Evolutionary conservation across 1,284 basidiomycete species (phyloP), one percentile per base, ranked within the genome.

Genomic region (Sporisorium graminicola): DNA sequence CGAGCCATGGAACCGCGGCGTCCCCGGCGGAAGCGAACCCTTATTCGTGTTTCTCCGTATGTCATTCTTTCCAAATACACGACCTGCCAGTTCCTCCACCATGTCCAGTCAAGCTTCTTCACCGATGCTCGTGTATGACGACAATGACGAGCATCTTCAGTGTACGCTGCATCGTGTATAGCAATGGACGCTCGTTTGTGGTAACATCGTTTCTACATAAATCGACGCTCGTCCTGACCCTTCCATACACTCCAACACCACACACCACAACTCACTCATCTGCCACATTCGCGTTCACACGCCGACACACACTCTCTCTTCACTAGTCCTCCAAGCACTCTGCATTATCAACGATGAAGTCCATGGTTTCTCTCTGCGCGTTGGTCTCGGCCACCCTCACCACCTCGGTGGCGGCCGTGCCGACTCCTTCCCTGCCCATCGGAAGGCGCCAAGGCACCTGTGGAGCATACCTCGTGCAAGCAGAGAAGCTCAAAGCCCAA

Each of bases 341-440:
- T n/a, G n/a, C 31, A 24, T n/a, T 14, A 52, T 31, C 18, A 44
- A 31, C 20, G 5, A 70, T 70, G 68, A 70, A 58, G 54, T 61
- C 58, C 20, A 44, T 42, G 26, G 16, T 70, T 33, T 37, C 47
- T 12, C 31, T 68, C 50, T 47, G 52, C 57, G 47, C 57, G 0
- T 35, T 70, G 22, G 22, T 58, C 27, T 59, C 52, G 35, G 52
- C 57, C 57, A 57, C 60, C 9, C 22, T 64, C 18, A 27, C 52
- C n/a, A 26, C 58, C 18, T 58, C 52, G 35, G 58, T 20, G 1
- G 7, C 47, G 1, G 68, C 63, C 13, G 37, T 51, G 16, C 69
- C 69, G 35, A 13, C 13, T n/a, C n/a, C n/a, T n/a, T n/a, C n/a
- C n/a, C n/a, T n/a, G n/a, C n/a, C n/a, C n/a, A n/a, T n/a, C n/a